Base-by-base conservation (phyloP, 768 basidiomycete genomes). In the Butyriboletus loyo region DNA sequence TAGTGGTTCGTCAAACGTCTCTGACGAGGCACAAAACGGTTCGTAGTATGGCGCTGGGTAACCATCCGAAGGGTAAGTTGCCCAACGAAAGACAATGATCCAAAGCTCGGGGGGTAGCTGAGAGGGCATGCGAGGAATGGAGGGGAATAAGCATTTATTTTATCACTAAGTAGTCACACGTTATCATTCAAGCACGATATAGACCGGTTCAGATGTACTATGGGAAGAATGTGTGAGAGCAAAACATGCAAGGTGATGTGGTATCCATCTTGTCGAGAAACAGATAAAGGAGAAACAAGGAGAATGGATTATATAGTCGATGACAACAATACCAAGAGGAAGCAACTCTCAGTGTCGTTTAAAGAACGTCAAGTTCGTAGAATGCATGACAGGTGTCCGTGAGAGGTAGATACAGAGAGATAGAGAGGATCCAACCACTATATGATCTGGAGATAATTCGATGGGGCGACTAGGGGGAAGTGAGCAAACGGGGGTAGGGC, bases 391-490 rank as follows among this genome's bases (percentile, higher is more conserved):
- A 56, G 46, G 39, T 58, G 62, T 66, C 70, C 66, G 48, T 67
- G 47, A 61, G 43, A 53, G 25, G 46, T 49, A 56, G 36, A 57
- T 38, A 46, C 31, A 49, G 32, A 35, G 41, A 45, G 43, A 49
- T 37, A 56, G 46, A 31, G n/a, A 38, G 49, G 22, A 46, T 62
- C 54, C 62, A 54, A 49, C 46, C 67, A 65, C 78, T 76, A 86
- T 63, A 89, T 83, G 64, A 89, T 79, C 70, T 89, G 87, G 40
- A 92, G 80, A 71, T 91, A 92, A 72, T 91, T 91, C 57, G 89
- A 90, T 52, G 89, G 89, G 49, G 87, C 88, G 66, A 91, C 88
- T 91, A 67, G 49, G 45, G 46, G 52, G 46, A 54, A 39, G 48
- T 62, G 37, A 65, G 52, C 27, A 30, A 55, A 45, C 19, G 47